Base-by-base conservation (phyloP, 139 green algal genomes). In the Parachlorella kessleri region DNA sequence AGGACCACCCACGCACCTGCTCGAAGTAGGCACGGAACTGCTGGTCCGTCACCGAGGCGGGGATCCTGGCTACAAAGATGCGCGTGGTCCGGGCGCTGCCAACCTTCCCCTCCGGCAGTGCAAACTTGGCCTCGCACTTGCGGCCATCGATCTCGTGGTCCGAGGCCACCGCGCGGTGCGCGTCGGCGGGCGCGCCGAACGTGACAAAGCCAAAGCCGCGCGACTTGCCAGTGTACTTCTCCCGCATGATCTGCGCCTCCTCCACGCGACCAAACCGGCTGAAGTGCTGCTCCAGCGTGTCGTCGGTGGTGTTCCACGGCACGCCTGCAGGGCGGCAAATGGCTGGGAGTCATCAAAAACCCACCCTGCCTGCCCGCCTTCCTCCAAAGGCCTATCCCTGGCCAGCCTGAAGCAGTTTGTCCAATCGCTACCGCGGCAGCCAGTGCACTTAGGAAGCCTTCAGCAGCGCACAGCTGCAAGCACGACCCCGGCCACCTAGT, bases 11-110 rank as follows among this genome's bases (percentile, higher is more conserved):
- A 30, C 73, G 23, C 26, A 35, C 75, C 72, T 83, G 83, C 81
- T 96, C 93, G 84, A 96, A 98, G 84, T 98, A 94, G n/a, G 77
- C 59, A 6, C 91, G 72, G 78, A 98, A 96, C 79, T 95, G 83
- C 1, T 72, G 72, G 48, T 98, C 93, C 3, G 85, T 89, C 0
- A 98, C 93, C 0, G 85, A 87, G 4, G 88, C 82, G 0, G 93
- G 94, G 70, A 98, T 95, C 63, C 94, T 88, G 0, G 93, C 94
- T 1, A 98, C 92, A 88, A 98, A 98, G 82, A 98, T 95, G 41
- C 94, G 85, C 0, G 90, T 94, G 8, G 90, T 95, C 23, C 75
- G 55, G 28, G 76, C 77, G 18, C 39, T 71, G 36, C 77, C 79
- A 10, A 77, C 55, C 54, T 70, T 75, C 87, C 79, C 91, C 88